These are phyloP conservation scores for Cryptococcus deneoformans DNA, from an alignment of 1,284 basidiomycete genomes.

Conservation along the genomic window DNA sequence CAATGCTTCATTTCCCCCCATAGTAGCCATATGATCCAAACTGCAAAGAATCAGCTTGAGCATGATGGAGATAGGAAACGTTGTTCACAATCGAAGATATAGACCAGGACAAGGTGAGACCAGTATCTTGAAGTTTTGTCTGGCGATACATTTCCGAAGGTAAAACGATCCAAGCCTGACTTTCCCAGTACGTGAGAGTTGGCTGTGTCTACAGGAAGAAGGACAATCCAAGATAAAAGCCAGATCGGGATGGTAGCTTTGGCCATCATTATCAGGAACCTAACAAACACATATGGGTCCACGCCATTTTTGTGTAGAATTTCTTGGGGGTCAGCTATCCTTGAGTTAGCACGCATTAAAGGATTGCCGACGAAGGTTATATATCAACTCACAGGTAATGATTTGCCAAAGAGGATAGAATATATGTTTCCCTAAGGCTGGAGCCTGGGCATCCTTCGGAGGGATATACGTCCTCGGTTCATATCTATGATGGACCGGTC, in stretches of 20 bases:
- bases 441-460: constrained; percentile 35
- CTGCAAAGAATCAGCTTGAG: constrained; percentile 38
- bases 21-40: constrained; percentile 69
- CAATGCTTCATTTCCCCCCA: constrained; percentile 64
- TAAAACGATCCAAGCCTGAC: constrained; percentile 56
- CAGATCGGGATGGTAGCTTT: constrained; percentile 66
- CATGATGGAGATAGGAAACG: background rate
- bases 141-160: constrained; percentile 53
- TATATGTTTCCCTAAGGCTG: constrained; percentile 27
- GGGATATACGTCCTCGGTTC: constrained; percentile 70
- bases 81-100: constrained; percentile 51
- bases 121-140: constrained; percentile 46
- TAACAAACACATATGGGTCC: constrained; percentile 71
- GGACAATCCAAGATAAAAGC: constrained; percentile 58
- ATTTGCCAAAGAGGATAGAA: constrained; percentile 40
- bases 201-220: constrained; percentile 61
- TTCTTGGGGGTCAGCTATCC: constrained; percentile 49
- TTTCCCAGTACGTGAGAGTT: constrained; percentile 47
- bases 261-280: constrained; percentile 63
- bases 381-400: constrained; percentile 30
- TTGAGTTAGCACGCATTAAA: constrained; percentile 46
- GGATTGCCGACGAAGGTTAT: background rate
- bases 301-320: constrained; percentile 51
- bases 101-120: constrained; percentile 52
- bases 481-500: constrained; percentile 51